Base-by-base conservation (phyloP, 306 rosid species). In the Malus fusca region DNA sequence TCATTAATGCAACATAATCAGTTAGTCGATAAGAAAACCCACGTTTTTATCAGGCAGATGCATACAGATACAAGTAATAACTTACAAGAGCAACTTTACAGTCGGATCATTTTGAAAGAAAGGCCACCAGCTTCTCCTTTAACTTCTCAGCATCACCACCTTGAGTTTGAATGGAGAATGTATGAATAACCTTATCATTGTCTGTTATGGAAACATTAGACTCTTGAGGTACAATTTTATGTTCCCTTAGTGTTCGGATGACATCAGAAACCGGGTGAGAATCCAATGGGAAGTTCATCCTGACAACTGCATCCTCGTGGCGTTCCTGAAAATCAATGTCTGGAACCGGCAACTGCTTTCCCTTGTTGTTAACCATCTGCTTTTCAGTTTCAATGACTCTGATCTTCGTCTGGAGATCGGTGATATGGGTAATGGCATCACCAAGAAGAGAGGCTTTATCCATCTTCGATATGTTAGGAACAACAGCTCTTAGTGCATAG, bases 381-480 rank as follows among this genome's bases (percentile, higher is more conserved):
- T 89, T 89, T 78, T 93, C 98, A 10, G 93, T 69, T 79, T 93
- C 98, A 87, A 93, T 68, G 35, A 91, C 88, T 88, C 85, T 86
- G 77, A 93, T 82, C 88, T 89, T 93, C 83, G 75, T 85, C 80
- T 93, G 98, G 33, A 93, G 96, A 86, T 93, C 96, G 0, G 93
- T 93, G 77, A 93, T 93, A 52, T 87, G 87, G 11, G 96, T 79
- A 62, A 93, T 93, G 74, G 98, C 96, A 70, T 93, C 96, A 7
- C 98, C 98, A 31, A 93, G 98, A 4, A 93, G 85, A 75, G 98
- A 93, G 19, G 98, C 98, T 84, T 92, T 92, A 87, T 92, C 97
- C 97, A 92, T 92, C 80, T 92, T 92, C 17, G 97, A 92, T 83
- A 93, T 93, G 71, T 93, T 93, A 4, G 98, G 98, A 71, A 93